A percentile compares a stretch with the other conserved stretches of the same genome.
phyloP scores from a whole-genome alignment of 2,329 filamentous ascomycete species.

The Neonectria sp. region DNA sequence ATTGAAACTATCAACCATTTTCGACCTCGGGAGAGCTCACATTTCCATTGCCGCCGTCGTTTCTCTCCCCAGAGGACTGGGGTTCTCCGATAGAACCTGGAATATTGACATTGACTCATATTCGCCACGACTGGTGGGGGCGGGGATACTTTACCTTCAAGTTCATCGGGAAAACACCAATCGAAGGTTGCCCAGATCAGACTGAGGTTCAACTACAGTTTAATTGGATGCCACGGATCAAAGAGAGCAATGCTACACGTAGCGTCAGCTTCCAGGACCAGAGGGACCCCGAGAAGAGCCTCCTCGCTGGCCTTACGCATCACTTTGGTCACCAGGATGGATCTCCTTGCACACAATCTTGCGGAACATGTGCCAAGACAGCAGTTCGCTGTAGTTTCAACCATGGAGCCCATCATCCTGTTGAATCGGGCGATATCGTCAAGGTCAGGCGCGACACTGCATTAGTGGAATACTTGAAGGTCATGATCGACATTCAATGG shows the following conservation, averaged over 20 bases:
- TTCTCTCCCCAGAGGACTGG: background rate
- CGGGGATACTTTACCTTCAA: conserved; percentile 9
- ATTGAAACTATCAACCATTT: background rate
- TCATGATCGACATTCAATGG: conserved; percentile 2
- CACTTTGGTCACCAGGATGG: background rate
- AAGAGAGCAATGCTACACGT: background rate
- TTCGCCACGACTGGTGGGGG: background rate
- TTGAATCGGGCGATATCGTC: background rate
- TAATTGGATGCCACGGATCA: conserved; percentile 5
- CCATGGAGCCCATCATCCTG: background rate
- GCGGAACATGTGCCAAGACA: background rate
- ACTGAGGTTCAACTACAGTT: background rate
- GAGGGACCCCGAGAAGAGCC: background rate
- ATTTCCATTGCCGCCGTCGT: background rate
- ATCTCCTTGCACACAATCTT: background rate
- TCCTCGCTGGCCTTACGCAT: background rate
- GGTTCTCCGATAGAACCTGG: background rate
- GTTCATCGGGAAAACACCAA: background rate
- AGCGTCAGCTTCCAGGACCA: background rate
- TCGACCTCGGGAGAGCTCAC: background rate
- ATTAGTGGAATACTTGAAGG: background rate
- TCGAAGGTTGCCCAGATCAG: no score
- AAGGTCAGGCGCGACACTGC: background rate
- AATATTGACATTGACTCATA: conserved; percentile 2
- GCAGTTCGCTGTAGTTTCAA: no score